phyloP scores from a whole-genome alignment of 371 early-diverging fungal genomes.

The Apophysomyces sp. region DNA sequence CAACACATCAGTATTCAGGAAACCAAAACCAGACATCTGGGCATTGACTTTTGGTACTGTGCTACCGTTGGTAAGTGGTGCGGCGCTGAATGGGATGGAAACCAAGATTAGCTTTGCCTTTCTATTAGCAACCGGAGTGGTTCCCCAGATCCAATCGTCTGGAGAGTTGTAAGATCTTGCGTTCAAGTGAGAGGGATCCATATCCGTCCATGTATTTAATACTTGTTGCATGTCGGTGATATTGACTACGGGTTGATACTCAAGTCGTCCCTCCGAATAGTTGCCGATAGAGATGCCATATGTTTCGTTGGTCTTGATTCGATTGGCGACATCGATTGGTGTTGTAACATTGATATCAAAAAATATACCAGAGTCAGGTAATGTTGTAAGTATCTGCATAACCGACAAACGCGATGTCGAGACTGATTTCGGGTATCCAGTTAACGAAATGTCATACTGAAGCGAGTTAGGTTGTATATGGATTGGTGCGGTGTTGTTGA shows the following conservation, averaged over 20 bases:
- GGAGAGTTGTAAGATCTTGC: constrained; percentile 3
- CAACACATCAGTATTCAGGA: constrained; percentile 43
- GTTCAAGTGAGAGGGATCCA: not conserved
- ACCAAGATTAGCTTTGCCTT: constrained; percentile 14
- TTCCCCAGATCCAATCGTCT: constrained; percentile 32
- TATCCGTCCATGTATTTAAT: constrained; percentile 2
- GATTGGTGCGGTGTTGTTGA: constrained; percentile 42
- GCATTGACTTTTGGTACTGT: constrained; percentile 5
- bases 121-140: constrained; percentile 5
- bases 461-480: constrained; percentile 40
- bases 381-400: constrained; percentile 22
- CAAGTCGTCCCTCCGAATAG: constrained; percentile 41
- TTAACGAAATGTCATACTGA: constrained; percentile 33
- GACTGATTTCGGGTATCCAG: constrained; percentile 20
- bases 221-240: constrained; percentile 15
- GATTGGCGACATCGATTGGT: constrained; percentile 29
- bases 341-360: constrained; percentile 48
- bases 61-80: not conserved
- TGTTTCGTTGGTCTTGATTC: constrained; percentile 44
- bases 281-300: constrained; percentile 43
- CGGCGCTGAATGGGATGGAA: constrained; percentile 15
- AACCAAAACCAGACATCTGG: constrained; percentile 34
- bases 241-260: constrained; percentile 35
- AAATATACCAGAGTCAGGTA: not conserved
- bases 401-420: constrained; percentile 25